These are phyloP conservation scores for Penicillium antarcticum DNA, from an alignment of 495 filamentous ascomycete genomes.

Conservation along the genomic window DNA sequence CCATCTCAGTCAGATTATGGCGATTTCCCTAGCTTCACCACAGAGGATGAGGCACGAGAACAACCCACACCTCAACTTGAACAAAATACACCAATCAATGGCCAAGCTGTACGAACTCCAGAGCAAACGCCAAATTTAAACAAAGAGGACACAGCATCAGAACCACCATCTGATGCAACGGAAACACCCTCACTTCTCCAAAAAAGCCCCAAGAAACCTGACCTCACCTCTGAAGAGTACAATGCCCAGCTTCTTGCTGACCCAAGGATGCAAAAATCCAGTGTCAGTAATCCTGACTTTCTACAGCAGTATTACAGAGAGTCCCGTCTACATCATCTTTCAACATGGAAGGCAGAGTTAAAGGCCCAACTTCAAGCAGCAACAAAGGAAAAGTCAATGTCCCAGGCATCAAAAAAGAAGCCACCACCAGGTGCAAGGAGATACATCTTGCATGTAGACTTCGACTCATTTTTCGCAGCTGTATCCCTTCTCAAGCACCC, in stretches of 20 bases:
- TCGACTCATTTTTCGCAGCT: slow-evolving; percentile 96
- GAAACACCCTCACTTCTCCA: neutral
- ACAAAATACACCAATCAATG: neutral
- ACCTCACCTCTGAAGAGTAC: slow-evolving; percentile 84
- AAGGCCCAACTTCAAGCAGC: slow-evolving; percentile 81
- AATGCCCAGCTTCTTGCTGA: slow-evolving; percentile 79
- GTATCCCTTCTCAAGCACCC: slow-evolving; percentile 80
- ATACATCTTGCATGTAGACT: slow-evolving; percentile 94
- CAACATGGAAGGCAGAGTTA: slow-evolving; percentile 90
- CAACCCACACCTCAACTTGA: neutral
- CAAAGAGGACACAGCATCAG: neutral
- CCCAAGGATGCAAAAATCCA: slow-evolving; percentile 77
- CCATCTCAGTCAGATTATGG: slow-evolving; percentile 41
- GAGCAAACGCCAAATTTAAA: neutral
- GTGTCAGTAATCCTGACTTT: slow-evolving; percentile 86
- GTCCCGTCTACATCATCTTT: slow-evolving; percentile 90
- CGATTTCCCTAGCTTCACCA: slow-evolving; percentile 41
- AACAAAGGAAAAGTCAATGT: slow-evolving; percentile 62
- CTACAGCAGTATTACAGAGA: slow-evolving; percentile 91
- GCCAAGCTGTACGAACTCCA: neutral
- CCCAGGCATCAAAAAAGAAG: slow-evolving; percentile 47
- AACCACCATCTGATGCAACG: slow-evolving; percentile 5
- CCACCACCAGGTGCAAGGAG: slow-evolving; percentile 58
- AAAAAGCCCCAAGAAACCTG: slow-evolving; percentile 23
- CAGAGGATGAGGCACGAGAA: slow-evolving; percentile 16